A percentile compares a stretch with the other conserved stretches of the same genome.
These are phyloP conservation scores for Lactuca sativa DNA, from an alignment of 129 eudicot genomes.

Conservation along the genomic window DNA sequence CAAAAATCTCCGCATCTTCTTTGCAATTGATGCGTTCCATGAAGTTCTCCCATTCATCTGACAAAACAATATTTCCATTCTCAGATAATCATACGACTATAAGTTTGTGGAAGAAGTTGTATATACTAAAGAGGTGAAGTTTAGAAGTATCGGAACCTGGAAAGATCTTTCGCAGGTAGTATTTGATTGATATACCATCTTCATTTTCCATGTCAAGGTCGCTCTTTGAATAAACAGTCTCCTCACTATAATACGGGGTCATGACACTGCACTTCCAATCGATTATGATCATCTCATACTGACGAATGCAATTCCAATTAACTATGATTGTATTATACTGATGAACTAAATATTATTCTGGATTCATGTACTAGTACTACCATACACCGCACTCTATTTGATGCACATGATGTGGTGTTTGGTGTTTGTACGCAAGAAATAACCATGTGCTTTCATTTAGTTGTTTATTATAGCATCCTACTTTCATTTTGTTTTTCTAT, in stretches of 20 bases:
- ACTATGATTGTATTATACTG: slow-evolving; percentile 13
- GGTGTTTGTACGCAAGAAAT: not conserved
- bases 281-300: slow-evolving; percentile 16
- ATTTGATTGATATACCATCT: slow-evolving; percentile 89
- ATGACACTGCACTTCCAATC: slow-evolving; percentile 72
- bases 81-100: slow-evolving; percentile 18
- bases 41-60: slow-evolving; percentile 99
- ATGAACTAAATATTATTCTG: slow-evolving; percentile 1
- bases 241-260: slow-evolving; percentile 98
- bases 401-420: not conserved
- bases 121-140: slow-evolving; percentile 15
- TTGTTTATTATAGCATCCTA: not conserved
- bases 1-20: slow-evolving; percentile 63
- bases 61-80: slow-evolving; percentile 24
- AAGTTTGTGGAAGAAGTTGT: slow-evolving; percentile 14
- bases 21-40: slow-evolving; percentile 88
- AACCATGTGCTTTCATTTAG: not conserved
- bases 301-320: slow-evolving; percentile 41
- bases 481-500: not conserved
- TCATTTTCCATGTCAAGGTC: slow-evolving; percentile 98
- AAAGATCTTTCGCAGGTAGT: slow-evolving; percentile 86
- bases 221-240: slow-evolving; percentile 84
- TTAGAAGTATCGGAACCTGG: slow-evolving; percentile 63
- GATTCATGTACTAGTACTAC: slow-evolving; percentile 10
- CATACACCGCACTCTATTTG: not conserved